phyloP scores from a whole-genome alignment of 2,329 filamentous ascomycete species.

The Apiospora kogelbergensis region DNA sequence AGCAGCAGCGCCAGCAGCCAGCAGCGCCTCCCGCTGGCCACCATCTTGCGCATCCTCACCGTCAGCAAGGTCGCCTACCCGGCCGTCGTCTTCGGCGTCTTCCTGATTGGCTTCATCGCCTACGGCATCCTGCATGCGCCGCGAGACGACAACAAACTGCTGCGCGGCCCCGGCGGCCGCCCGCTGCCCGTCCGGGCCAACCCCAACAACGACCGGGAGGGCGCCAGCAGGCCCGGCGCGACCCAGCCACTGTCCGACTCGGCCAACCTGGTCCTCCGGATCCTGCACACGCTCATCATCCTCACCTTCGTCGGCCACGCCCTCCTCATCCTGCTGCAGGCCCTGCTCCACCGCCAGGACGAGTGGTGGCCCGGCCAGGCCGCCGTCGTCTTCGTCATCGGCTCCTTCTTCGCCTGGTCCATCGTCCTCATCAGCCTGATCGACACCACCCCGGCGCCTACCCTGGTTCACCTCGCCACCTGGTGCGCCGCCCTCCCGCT shows the following conservation, averaged over 20 bases:
- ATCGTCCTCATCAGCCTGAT: slow-evolving; percentile 9
- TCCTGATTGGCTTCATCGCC: not conserved
- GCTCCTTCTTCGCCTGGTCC: slow-evolving; percentile 9
- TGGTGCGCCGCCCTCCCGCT: slow-evolving; percentile 33
- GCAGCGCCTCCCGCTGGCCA: not conserved
- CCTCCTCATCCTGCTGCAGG: slow-evolving; percentile 1
- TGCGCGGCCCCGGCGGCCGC: slow-evolving; percentile 10
- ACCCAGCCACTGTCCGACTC: not conserved
- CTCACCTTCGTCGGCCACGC: slow-evolving; percentile 8
- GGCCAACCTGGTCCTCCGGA: not conserved
- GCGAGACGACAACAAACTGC: slow-evolving; percentile 7
- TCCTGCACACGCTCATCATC: slow-evolving; percentile 4
- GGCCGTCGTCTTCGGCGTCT: slow-evolving; percentile 9
- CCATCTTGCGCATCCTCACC: slow-evolving; percentile 4
- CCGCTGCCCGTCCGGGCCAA: slow-evolving; percentile 10
- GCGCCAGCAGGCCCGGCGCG: too few species aligned
- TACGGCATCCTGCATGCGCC: slow-evolving; percentile 10
- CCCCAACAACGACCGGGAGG: not conserved
- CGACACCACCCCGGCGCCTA: slow-evolving; percentile 23
- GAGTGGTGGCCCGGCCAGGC: slow-evolving; percentile 10
- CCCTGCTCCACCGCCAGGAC: slow-evolving; percentile 2
- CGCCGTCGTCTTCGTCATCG: slow-evolving; percentile 10
- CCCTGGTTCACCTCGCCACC: slow-evolving; percentile 32
- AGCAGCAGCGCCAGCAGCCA: not conserved
- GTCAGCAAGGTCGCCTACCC: not conserved